Conservation (phyloP, 495 filamentous ascomycete genomes). For the Saxophila tyrrhenica region DNA sequence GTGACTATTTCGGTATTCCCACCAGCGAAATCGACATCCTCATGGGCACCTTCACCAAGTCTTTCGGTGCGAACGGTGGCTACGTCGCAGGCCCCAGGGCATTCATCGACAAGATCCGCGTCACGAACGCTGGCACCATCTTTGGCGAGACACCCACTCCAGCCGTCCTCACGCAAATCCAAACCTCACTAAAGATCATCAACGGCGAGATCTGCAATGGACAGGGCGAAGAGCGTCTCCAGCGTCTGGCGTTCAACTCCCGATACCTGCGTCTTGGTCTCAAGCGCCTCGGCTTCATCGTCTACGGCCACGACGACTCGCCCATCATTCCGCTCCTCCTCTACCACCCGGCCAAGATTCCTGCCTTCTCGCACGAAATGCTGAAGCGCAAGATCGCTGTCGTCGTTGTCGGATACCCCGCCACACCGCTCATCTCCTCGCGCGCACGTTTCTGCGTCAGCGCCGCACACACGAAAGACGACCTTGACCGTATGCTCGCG, state of each 20-base stretch:
- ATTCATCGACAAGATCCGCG: constrained; percentile 82
- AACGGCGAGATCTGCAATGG: constrained; percentile 75
- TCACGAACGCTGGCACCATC: constrained; percentile 73
- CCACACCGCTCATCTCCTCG: constrained; percentile 90
- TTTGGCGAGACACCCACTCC: constrained; percentile 84
- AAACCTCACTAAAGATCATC: constrained; percentile 73
- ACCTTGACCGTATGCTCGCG: constrained; percentile 77
- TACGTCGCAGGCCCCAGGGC: constrained; percentile 85
- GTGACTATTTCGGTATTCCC: constrained; percentile 91
- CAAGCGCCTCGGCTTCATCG: constrained; percentile 93
- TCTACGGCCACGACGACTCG: constrained; percentile 93
- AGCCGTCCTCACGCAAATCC: constrained; percentile 78
- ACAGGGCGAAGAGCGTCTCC: constrained; percentile 89
- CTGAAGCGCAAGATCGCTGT: constrained; percentile 95
- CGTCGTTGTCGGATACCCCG: constrained; percentile 93
- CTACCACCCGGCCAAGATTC: constrained; percentile 95
- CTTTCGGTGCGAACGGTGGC: constrained; percentile 95
- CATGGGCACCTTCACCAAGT: constrained; percentile 97
- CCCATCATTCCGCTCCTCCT: constrained; percentile 90
- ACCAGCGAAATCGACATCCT: constrained; percentile 83
- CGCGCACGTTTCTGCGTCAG: constrained; percentile 92
- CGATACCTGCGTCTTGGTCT: constrained; percentile 92
- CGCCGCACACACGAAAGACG: constrained; percentile 93
- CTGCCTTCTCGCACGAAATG: constrained; percentile 98
- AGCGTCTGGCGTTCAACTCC: constrained; percentile 96